Evolutionary conservation across 768 basidiomycete genomes (phyloP).

Genomic region (Kwoniella newhampshirensis): DNA sequence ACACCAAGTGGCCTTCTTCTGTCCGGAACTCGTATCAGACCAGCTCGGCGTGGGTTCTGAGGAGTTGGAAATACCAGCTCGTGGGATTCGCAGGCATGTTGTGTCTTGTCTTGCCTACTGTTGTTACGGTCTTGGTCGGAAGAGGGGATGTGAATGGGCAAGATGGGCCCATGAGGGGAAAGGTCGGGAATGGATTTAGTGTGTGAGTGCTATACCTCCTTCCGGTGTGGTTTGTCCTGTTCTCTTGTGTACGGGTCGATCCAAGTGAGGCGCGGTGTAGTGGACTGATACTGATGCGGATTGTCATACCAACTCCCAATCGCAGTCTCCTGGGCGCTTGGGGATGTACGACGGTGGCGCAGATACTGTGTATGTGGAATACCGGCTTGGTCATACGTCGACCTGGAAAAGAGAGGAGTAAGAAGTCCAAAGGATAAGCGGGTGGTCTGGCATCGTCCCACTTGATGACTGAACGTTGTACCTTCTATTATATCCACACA

Average conservation of each 20-base stretch:
- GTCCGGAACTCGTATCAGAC: background rate
- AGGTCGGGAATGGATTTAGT: conserved; percentile 7
- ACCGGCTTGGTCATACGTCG: conserved; percentile 1
- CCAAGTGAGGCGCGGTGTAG: too few species aligned
- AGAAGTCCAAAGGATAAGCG: conserved; percentile 5
- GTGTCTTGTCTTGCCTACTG: conserved; percentile 6
- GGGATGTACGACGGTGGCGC: conserved; percentile 3
- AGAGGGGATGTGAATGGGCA: background rate
- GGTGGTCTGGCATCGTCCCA: too few species aligned
- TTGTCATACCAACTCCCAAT: background rate
- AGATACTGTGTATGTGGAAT: conserved; percentile 7
- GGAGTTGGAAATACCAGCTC: conserved; percentile 7
- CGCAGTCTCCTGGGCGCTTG: conserved; percentile 10
- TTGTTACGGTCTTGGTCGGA: conserved; percentile 6
- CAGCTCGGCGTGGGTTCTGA: conserved; percentile 8
- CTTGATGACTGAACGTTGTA: too few species aligned
- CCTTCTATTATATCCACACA: too few species aligned
- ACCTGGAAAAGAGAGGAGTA: background rate
- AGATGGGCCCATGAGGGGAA: background rate
- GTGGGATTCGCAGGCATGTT: background rate
- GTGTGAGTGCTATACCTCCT: conserved; percentile 9
- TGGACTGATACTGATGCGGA: too few species aligned
- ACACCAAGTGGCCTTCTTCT: conserved; percentile 1
- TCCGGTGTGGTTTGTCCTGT: too few species aligned
- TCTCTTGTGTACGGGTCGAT: too few species aligned